Conservation (phyloP, 106 monocot genomes). For the Dioscorea dumetorum region DNA sequence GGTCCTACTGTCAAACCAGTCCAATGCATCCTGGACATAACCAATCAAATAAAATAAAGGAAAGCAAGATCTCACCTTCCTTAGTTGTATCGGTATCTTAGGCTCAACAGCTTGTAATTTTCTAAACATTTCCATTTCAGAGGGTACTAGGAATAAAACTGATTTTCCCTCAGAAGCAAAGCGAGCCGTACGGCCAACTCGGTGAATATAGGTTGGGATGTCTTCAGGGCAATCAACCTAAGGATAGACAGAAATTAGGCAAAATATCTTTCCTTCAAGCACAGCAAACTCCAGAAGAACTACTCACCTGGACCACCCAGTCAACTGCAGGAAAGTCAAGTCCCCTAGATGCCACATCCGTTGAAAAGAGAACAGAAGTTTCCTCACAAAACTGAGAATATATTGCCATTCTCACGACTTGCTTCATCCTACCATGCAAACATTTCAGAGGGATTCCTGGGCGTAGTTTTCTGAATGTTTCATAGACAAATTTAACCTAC, state of each 20-base stretch:
- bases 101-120: constrained; percentile 67
- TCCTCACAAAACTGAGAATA: constrained; percentile 67
- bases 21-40: neutral
- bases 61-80: constrained; percentile 40
- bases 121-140: constrained; percentile 72
- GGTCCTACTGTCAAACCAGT: too few relatives aligned
- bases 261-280: neutral
- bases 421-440: constrained; percentile 89
- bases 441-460: constrained; percentile 90
- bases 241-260: neutral
- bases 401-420: constrained; percentile 65
- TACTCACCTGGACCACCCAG: constrained; percentile 91
- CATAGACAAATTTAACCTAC: constrained; percentile 92
- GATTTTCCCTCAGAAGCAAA: constrained; percentile 77
- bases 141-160: constrained; percentile 69
- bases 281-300: neutral
- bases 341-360: constrained; percentile 87
- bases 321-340: constrained; percentile 88
- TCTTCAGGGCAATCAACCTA: constrained; percentile 98
- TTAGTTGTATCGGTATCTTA: constrained; percentile 78
- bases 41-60: neutral
- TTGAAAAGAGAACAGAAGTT: constrained; percentile 78
- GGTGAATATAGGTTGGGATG: constrained; percentile 76
- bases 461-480: constrained; percentile 83
- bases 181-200: constrained; percentile 97